A percentile compares a stretch with the other conserved stretches of the same genome.
Conservation (phyloP, 805 yeast species). For the Candida cerambycidarum region DNA sequence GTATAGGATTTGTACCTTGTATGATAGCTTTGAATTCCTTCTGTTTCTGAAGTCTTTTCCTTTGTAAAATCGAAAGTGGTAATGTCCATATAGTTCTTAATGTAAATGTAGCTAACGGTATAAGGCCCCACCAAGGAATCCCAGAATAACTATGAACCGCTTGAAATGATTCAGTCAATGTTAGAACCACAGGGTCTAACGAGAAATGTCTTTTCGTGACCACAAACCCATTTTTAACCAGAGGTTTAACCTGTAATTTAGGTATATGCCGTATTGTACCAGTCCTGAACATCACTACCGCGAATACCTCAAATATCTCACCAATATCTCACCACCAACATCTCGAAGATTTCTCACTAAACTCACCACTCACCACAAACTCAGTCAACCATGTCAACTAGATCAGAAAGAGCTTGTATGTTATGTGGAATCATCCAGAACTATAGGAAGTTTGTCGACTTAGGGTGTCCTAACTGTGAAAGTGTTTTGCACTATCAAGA, state of each 20-base stretch:
- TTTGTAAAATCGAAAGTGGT: constrained; percentile 74
- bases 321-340: too few relatives aligned
- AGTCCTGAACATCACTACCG: background rate
- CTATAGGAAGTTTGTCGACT: constrained; percentile 65
- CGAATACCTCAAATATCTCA: too few relatives aligned
- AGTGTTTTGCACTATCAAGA: constrained; percentile 73
- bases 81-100: constrained; percentile 67
- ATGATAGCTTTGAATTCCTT: constrained; percentile 69
- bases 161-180: constrained; percentile 42
- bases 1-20: constrained; percentile 72
- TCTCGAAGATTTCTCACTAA: background rate
- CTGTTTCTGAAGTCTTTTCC: constrained; percentile 69
- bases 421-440: constrained; percentile 92
- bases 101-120: constrained; percentile 70
- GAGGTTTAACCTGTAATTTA: too few relatives aligned
- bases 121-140: constrained; percentile 79
- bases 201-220: constrained; percentile 24
- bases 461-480: constrained; percentile 97
- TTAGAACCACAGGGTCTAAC: constrained; percentile 29
- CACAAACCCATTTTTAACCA: too few relatives aligned
- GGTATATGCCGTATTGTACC: constrained; percentile 1
- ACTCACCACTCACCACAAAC: background rate
- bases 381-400: constrained; percentile 42
- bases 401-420: constrained; percentile 94
- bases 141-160: constrained; percentile 54